Conservation (phyloP, 345 rosid species). For the Adansonia digitata region DNA sequence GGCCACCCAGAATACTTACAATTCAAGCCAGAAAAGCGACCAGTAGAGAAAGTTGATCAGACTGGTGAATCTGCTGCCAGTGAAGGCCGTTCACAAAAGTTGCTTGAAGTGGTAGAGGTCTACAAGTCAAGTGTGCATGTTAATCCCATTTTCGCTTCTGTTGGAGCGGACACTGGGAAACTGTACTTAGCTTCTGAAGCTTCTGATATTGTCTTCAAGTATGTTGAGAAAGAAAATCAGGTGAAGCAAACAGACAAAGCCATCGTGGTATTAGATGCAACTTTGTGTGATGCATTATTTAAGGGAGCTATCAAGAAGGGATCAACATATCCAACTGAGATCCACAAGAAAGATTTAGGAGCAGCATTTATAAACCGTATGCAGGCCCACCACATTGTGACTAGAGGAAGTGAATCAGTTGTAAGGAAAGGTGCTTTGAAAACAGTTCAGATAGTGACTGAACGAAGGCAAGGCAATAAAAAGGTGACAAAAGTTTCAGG, state of each 20-base stretch:
- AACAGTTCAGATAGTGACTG: conserved; percentile 81
- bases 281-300: conserved; percentile 75
- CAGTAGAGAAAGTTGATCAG: conserved; percentile 43
- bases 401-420: conserved; percentile 66
- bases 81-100: conserved; percentile 38
- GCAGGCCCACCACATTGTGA: conserved; percentile 75
- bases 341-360: conserved; percentile 81
- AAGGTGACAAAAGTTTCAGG: conserved; percentile 84
- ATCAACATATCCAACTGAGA: conserved; percentile 75
- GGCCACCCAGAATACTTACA: conserved; percentile 54
- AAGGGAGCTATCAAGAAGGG: conserved; percentile 98
- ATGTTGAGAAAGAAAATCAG: conserved; percentile 72
- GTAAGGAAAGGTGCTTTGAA: conserved; percentile 77
- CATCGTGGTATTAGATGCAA: conserved; percentile 67
- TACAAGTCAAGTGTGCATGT: conserved; percentile 86
- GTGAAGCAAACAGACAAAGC: conserved; percentile 71
- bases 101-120: conserved; percentile 71
- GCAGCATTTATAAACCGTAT: conserved; percentile 63
- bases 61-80: conserved; percentile 33
- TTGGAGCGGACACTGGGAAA: conserved; percentile 68
- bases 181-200: conserved; percentile 81
- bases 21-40: conserved; percentile 83
- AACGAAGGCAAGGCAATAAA: conserved; percentile 90
- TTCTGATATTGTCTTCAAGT: conserved; percentile 69
- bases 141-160: conserved; percentile 66